These are phyloP conservation scores for Penstemon newberryi DNA, from an alignment of 257 asterid species.

Conservation along the genomic window DNA sequence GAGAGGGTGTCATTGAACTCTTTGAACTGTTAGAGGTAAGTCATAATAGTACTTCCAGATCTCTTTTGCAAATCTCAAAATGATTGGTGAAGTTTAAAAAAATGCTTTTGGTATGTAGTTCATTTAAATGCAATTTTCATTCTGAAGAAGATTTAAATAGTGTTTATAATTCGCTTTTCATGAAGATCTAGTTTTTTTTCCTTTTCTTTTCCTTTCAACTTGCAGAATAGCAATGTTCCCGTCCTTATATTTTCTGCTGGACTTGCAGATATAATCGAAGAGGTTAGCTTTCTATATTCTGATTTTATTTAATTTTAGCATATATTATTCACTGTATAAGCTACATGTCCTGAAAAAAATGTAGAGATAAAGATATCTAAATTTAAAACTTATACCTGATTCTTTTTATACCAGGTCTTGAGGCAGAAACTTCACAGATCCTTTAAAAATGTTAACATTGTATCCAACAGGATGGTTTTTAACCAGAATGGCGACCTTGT, in stretches of 20 bases:
- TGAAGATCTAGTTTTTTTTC: conserved; percentile 26
- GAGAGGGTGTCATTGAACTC: conserved; percentile 88
- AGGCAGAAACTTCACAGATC: conserved; percentile 84
- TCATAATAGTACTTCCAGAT: conserved; percentile 13
- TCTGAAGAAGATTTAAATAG: background rate
- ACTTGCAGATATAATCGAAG: conserved; percentile 93
- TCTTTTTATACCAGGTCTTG: conserved; percentile 61
- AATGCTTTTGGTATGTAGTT: background rate
- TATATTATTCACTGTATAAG: background rate
- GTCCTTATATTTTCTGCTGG: conserved; percentile 96
- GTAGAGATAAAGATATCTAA: background rate
- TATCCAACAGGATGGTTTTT: conserved; percentile 89
- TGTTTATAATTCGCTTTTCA: conserved; percentile 15
- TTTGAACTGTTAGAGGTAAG: conserved; percentile 86
- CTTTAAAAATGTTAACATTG: conserved; percentile 75
- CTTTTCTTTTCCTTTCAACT: conserved; percentile 1
- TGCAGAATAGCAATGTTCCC: conserved; percentile 78
- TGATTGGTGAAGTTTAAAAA: conserved; percentile 22
- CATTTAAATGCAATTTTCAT: conserved; percentile 8
- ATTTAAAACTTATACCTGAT: conserved; percentile 30
- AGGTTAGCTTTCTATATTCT: conserved; percentile 51
- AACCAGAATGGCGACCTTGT: conserved; percentile 68
- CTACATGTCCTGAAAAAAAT: background rate
- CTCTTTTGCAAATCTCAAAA: conserved; percentile 22
- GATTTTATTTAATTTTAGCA: conserved; percentile 22